Evolutionary conservation across 1,284 basidiomycete species (phyloP).

Genomic region (Pisolithus thermaeus): DNA sequence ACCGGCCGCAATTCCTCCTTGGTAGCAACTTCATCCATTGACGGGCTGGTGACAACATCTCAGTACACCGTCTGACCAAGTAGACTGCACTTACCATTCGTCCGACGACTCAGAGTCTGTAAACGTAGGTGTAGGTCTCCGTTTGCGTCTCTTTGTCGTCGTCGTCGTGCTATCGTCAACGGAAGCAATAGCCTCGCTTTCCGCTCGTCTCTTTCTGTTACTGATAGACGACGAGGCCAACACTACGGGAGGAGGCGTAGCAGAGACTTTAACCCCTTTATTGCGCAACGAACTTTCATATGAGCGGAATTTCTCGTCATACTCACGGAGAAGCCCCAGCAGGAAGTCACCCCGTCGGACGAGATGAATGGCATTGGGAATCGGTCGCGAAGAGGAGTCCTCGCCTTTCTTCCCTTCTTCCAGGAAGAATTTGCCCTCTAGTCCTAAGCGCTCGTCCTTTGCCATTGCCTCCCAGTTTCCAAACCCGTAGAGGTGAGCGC

Average conservation of each 20-base stretch:
- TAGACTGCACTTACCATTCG: constrained; percentile 61
- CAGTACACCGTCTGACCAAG: constrained; percentile 2
- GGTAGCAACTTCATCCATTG: constrained; percentile 93
- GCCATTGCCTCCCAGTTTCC: constrained; percentile 97
- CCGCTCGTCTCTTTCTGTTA: constrained; percentile 64
- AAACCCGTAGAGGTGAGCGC: constrained; percentile 92
- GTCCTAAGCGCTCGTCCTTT: constrained; percentile 78
- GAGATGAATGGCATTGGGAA: constrained; percentile 95
- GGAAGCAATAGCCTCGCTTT: constrained; percentile 76
- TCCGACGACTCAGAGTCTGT: constrained; percentile 86
- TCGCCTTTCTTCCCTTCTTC: constrained; percentile 93
- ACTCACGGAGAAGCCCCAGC: constrained; percentile 82
- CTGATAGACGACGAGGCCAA: constrained; percentile 59
- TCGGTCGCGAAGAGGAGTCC: constrained; percentile 73
- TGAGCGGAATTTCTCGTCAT: constrained; percentile 86
- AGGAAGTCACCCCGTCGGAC: constrained; percentile 96
- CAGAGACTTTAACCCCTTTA: constrained; percentile 60
- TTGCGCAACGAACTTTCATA: constrained; percentile 69
- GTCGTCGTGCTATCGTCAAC: constrained; percentile 59
- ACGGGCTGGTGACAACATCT: constrained; percentile 50
- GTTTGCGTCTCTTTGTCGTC: constrained; percentile 66
- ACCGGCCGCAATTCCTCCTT: constrained; percentile 97
- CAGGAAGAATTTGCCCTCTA: constrained; percentile 94
- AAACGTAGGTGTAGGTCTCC: constrained; percentile 85
- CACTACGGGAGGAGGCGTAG: constrained; percentile 62